Conservation (phyloP, 2,329 filamentous ascomycete species). For the Fusarium tanahbumbuense region DNA sequence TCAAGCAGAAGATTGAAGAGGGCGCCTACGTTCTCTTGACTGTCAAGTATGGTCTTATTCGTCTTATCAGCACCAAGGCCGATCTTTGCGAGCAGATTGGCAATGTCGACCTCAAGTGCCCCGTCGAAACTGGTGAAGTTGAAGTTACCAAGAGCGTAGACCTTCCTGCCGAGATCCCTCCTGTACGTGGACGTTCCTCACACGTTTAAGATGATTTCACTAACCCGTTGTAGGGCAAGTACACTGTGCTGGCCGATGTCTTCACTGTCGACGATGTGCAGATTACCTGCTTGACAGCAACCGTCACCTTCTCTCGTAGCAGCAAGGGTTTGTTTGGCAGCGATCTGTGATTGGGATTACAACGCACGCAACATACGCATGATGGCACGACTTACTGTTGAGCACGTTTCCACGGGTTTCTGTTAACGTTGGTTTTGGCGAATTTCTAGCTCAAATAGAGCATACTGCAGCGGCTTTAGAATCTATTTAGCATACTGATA, state of each 20-base stretch:
- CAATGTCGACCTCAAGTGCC: slow-evolving; percentile 91
- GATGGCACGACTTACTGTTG: slow-evolving; percentile 24
- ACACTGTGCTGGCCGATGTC: slow-evolving; percentile 89
- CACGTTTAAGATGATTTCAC: slow-evolving; percentile 36
- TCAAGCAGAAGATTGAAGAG: slow-evolving; percentile 77
- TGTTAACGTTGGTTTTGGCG: slow-evolving; percentile 37
- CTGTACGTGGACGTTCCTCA: slow-evolving; percentile 68
- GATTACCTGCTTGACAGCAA: slow-evolving; percentile 88
- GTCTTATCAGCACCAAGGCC: slow-evolving; percentile 81
- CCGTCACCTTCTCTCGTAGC: slow-evolving; percentile 67
- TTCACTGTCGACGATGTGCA: slow-evolving; percentile 76
- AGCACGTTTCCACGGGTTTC: slow-evolving; percentile 35
- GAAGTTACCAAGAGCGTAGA: slow-evolving; percentile 83
- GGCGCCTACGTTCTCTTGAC: slow-evolving; percentile 85
- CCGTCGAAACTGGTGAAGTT: slow-evolving; percentile 82
- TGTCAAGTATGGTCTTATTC: slow-evolving; percentile 96
- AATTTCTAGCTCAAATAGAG: slow-evolving; percentile 37
- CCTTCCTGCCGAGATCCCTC: slow-evolving; percentile 87
- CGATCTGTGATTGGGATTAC: slow-evolving; percentile 54
- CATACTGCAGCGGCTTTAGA: slow-evolving; percentile 42
- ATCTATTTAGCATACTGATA: slow-evolving; percentile 39
- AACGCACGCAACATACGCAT: slow-evolving; percentile 25
- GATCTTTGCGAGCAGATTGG: slow-evolving; percentile 90
- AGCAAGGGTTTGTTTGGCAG: slow-evolving; percentile 54
- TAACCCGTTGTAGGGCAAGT: slow-evolving; percentile 75